phyloP scores from a whole-genome alignment of 2,329 filamentous ascomycete genomes.

The Lecanicillium sp. region DNA sequence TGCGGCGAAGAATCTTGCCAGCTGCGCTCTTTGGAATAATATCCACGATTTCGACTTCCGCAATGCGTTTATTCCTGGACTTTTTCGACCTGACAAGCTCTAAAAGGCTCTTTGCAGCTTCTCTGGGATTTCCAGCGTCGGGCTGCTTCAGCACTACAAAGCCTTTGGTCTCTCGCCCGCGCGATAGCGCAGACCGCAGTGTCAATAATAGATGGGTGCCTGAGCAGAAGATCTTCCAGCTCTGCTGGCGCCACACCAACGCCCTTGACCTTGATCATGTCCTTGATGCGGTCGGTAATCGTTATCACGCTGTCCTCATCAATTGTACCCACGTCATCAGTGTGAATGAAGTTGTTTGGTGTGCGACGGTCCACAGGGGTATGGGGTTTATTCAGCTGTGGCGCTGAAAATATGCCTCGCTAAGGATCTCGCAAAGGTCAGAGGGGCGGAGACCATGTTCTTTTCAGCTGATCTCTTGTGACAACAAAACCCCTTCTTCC shows the following conservation, averaged over 20 bases:
- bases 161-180: constrained; percentile 50
- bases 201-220: constrained; percentile 48
- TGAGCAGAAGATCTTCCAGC: constrained; percentile 52
- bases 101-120: constrained; percentile 31
- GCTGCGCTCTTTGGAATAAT: constrained; percentile 53
- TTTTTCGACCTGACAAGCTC: constrained; percentile 45
- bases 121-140: constrained; percentile 7
- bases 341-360: constrained; percentile 55
- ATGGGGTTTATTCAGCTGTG: too few species aligned
- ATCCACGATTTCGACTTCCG: constrained; percentile 40
- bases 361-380: too few species aligned
- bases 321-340: constrained; percentile 49
- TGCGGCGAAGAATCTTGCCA: constrained; percentile 52
- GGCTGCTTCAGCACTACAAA: constrained; percentile 39
- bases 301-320: constrained; percentile 47
- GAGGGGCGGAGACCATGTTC: too few species aligned
- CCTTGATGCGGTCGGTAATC: constrained; percentile 57
- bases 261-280: constrained; percentile 62
- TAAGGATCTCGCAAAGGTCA: too few species aligned
- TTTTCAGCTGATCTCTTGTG: too few species aligned
- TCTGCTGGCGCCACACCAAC: constrained; percentile 56
- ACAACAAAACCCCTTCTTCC: too few species aligned
- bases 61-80: constrained; percentile 47
- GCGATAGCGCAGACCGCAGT: constrained; percentile 48
- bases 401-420: too few species aligned